These are phyloP conservation scores for Terfezia boudieri DNA, from an alignment of 495 filamentous ascomycete genomes.

Conservation along the genomic window DNA sequence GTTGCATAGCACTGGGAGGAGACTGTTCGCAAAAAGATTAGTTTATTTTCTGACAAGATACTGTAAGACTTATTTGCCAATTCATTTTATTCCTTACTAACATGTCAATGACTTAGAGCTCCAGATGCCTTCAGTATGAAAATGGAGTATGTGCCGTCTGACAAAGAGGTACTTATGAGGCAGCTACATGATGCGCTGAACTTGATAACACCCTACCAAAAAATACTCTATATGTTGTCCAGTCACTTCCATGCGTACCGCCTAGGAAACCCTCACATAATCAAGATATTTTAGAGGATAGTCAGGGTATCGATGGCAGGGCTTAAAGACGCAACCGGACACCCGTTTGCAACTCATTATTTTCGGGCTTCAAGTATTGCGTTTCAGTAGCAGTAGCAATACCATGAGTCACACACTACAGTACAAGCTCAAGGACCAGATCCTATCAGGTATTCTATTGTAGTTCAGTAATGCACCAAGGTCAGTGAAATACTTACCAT, in stretches of 20 bases:
- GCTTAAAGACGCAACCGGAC: constrained; percentile 42
- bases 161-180: constrained; percentile 49
- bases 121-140: constrained; percentile 73
- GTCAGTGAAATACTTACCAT: constrained; percentile 5
- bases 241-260: constrained; percentile 87
- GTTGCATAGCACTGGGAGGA: constrained; percentile 72
- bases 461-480: constrained; percentile 71
- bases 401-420: constrained; percentile 34
- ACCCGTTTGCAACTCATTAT: constrained; percentile 80
- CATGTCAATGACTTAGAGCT: constrained; percentile 26
- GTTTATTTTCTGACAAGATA: constrained; percentile 58
- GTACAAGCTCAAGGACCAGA: constrained; percentile 67
- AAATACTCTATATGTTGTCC: constrained; percentile 65
- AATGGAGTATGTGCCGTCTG: constrained; percentile 80
- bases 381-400: constrained; percentile 29
- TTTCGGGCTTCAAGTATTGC: constrained; percentile 55
- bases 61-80: constrained; percentile 23
- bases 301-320: constrained; percentile 51
- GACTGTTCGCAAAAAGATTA: constrained; percentile 47
- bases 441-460: constrained; percentile 58
- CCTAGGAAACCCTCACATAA: constrained; percentile 53
- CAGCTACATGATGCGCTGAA: constrained; percentile 57
- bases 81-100: neutral
- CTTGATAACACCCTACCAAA: constrained; percentile 62
- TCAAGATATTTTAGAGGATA: constrained; percentile 57